These are phyloP conservation scores for Naegleria fowleri DNA, from an alignment of 208 protist genomes.

Conservation along the genomic window DNA sequence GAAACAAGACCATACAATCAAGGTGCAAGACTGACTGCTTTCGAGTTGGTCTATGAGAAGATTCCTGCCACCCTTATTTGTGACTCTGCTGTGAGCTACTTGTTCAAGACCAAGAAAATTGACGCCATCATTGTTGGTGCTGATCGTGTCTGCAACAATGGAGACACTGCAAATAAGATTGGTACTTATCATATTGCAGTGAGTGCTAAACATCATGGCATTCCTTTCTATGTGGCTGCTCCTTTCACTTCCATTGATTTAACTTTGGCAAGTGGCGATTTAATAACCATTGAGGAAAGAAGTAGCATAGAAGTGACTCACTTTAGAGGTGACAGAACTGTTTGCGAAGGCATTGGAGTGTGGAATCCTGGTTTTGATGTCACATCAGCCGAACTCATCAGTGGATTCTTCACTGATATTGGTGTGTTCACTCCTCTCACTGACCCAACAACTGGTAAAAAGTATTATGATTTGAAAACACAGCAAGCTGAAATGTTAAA, in stretches of 20 bases:
- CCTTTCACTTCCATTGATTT: conserved; percentile 80
- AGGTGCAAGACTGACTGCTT: conserved; percentile 83
- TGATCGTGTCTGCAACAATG: conserved; percentile 84
- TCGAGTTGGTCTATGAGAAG: conserved; percentile 81
- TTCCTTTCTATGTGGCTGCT: conserved; percentile 83
- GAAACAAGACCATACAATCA: conserved; percentile 92
- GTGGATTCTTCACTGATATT: conserved; percentile 82
- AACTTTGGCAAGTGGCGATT: conserved; percentile 59
- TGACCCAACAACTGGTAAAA: neutral
- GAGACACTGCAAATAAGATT: conserved; percentile 91
- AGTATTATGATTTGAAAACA: neutral
- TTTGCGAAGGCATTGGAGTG: conserved; percentile 67
- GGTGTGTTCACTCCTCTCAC: conserved; percentile 51
- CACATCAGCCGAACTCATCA: conserved; percentile 84
- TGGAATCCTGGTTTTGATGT: conserved; percentile 96
- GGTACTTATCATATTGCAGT: conserved; percentile 87
- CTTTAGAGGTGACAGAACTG: conserved; percentile 64
- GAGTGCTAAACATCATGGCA: conserved; percentile 69
- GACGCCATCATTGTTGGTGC: conserved; percentile 83
- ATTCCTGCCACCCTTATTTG: conserved; percentile 82
- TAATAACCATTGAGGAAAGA: conserved; percentile 84
- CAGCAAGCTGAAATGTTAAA: neutral
- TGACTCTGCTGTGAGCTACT: conserved; percentile 71
- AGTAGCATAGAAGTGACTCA: conserved; percentile 76
- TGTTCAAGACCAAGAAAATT: conserved; percentile 59